Percentiles rank a stretch among this genome's conserved stretches.
phyloP scores from a whole-genome alignment of 805 yeast genomes.

The Candida bentonensis region DNA sequence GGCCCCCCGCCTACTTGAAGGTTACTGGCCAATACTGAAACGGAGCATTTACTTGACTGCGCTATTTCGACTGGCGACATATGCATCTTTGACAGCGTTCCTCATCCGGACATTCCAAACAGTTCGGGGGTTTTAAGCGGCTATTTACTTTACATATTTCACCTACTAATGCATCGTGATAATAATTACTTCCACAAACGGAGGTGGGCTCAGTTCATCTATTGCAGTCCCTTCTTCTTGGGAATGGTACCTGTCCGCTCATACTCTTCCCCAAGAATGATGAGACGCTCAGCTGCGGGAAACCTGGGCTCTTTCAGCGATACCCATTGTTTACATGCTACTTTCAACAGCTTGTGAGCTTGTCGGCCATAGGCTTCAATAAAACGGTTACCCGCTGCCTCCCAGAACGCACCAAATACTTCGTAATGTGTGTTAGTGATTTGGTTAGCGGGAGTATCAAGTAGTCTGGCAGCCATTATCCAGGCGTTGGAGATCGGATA shows the following conservation, averaged over 20 bases:
- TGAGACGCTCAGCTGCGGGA: constrained; percentile 69
- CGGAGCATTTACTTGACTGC: constrained; percentile 9
- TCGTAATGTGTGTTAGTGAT: constrained; percentile 58
- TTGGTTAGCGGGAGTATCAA: constrained; percentile 39
- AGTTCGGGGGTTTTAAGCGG: too few relatives aligned
- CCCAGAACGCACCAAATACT: constrained; percentile 84
- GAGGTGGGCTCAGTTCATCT: too few relatives aligned
- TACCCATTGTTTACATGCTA: constrained; percentile 40
- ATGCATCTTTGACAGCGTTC: background rate
- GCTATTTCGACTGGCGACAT: background rate
- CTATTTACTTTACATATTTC: too few relatives aligned
- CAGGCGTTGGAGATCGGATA: constrained; percentile 47
- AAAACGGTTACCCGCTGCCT: constrained; percentile 52
- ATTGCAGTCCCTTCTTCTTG: background rate
- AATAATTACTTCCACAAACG: too few relatives aligned
- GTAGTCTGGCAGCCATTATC: constrained; percentile 57
- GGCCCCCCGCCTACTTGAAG: constrained; percentile 13
- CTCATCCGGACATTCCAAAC: background rate
- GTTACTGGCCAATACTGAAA: constrained; percentile 14
- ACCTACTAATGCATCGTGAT: too few relatives aligned
- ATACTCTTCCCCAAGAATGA: constrained; percentile 66
- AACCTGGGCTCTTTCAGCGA: constrained; percentile 35
- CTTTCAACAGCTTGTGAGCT: constrained; percentile 43
- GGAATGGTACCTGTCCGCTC: background rate
- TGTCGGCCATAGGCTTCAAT: constrained; percentile 50